Percentiles rank a stretch among this genome's conserved stretches.
These are phyloP conservation scores for Carex arenaria DNA, from an alignment of 202 grass and related monocot species.

Conservation along the genomic window DNA sequence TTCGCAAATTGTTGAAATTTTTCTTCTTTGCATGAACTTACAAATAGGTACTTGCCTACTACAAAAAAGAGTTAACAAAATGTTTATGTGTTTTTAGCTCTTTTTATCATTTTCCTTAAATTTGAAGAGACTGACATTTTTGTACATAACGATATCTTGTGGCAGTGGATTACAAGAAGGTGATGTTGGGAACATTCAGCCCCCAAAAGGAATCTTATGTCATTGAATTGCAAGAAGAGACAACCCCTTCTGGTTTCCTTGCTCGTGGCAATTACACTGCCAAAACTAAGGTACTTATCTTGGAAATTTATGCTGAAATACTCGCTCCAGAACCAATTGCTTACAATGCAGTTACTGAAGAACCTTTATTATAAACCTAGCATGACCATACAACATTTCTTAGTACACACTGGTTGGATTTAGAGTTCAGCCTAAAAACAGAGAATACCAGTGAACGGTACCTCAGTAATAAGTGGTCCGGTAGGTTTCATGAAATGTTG, in stretches of 20 bases:
- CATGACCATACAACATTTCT: not conserved
- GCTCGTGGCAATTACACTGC: slow-evolving; percentile 82
- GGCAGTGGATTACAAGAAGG: slow-evolving; percentile 69
- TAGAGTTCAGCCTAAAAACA: not conserved
- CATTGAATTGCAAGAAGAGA: slow-evolving; percentile 80
- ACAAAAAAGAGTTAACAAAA: not conserved
- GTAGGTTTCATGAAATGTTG: not conserved
- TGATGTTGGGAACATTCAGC: slow-evolving; percentile 90
- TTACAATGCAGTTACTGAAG: not conserved
- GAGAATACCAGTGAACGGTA: not conserved
- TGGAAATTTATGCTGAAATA: not conserved
- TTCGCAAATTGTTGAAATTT: too few species aligned
- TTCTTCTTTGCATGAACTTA: too few species aligned
- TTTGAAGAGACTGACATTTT: slow-evolving; percentile 8
- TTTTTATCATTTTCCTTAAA: not conserved
- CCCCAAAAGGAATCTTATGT: slow-evolving; percentile 72
- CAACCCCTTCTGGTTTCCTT: slow-evolving; percentile 70
- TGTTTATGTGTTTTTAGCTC: not conserved
- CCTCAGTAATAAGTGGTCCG: not conserved
- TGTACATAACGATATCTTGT: not conserved
- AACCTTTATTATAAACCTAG: not conserved
- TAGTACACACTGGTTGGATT: not conserved
- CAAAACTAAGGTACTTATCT: slow-evolving; percentile 55
- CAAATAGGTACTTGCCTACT: too few species aligned
- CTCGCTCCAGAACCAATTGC: not conserved